Conservation (phyloP, 495 filamentous ascomycete genomes). For the Penicillium argentinense region DNA sequence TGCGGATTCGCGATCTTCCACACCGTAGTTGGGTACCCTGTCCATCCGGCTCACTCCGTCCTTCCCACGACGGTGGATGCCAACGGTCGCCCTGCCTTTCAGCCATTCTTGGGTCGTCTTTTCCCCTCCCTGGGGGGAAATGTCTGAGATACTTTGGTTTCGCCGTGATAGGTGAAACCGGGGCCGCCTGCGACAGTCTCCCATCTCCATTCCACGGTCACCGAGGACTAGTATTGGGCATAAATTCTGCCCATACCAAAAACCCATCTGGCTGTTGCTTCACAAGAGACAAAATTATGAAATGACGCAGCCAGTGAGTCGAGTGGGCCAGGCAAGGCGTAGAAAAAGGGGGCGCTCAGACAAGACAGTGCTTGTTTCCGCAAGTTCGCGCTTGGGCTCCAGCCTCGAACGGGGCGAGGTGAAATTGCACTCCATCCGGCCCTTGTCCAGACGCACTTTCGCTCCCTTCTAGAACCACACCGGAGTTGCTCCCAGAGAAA, state of each 20-base stretch:
- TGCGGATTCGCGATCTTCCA: slow-evolving; percentile 16
- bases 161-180: background rate
- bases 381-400: slow-evolving; percentile 9
- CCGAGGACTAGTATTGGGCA: too few species aligned
- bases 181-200: too few species aligned
- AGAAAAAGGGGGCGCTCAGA: slow-evolving; percentile 16
- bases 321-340: slow-evolving; percentile 28
- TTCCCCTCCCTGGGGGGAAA: background rate
- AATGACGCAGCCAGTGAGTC: slow-evolving; percentile 21
- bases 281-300: slow-evolving; percentile 1
- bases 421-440: slow-evolving; percentile 19
- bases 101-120: too few species aligned
- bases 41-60: slow-evolving; percentile 27
- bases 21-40: slow-evolving; percentile 8
- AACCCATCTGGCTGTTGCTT: background rate
- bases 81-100: slow-evolving; percentile 19
- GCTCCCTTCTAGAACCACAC: too few species aligned
- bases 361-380: slow-evolving; percentile 18
- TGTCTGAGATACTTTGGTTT: background rate
- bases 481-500: too few species aligned
- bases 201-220: too few species aligned
- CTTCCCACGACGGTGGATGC: slow-evolving; percentile 6
- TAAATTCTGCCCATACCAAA: background rate
- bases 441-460: too few species aligned
- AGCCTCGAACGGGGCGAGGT: slow-evolving; percentile 6